Evolutionary conservation across 176 grass and related monocot genomes (phyloP).

Genomic region (Carex parvula): DNA sequence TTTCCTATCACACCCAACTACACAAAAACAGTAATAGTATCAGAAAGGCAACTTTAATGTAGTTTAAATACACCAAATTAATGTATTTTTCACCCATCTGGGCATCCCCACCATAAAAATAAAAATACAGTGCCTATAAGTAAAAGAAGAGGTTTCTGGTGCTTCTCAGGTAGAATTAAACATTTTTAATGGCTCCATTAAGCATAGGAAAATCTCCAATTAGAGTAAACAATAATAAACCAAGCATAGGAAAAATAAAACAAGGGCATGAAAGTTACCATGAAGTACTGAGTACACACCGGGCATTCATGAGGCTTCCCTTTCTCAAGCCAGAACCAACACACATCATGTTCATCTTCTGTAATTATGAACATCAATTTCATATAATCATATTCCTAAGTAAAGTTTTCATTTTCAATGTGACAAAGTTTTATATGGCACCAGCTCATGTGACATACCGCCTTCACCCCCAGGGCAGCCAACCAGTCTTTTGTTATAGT

Average conservation of each 20-base stretch:
- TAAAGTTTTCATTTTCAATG: not conserved
- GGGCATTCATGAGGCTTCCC: conserved; percentile 60
- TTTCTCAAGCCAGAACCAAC: conserved; percentile 87
- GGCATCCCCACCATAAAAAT: not conserved
- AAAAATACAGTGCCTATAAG: not conserved
- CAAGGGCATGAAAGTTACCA: conserved; percentile 30
- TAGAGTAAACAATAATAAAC: not conserved
- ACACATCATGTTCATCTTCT: conserved; percentile 79
- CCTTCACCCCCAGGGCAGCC: conserved; percentile 63
- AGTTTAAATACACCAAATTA: not conserved
- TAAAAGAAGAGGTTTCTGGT: not conserved
- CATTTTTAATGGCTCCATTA: not conserved
- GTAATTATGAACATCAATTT: conserved; percentile 14
- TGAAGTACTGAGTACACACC: conserved; percentile 65
- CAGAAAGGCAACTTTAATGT: not conserved
- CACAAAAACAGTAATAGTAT: conserved; percentile 12
- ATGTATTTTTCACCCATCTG: not conserved
- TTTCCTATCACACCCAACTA: conserved; percentile 60
- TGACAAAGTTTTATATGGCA: not conserved
- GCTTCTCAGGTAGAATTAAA: not conserved
- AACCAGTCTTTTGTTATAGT: conserved; percentile 71
- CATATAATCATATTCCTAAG: not conserved
- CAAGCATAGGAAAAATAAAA: not conserved
- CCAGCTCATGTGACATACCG: conserved; percentile 32
- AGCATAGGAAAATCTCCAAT: not conserved